A percentile compares a stretch with the other conserved stretches of the same genome.
Conservation (phyloP, 257 asterid genomes). For the Thymus mandschuricus region DNA sequence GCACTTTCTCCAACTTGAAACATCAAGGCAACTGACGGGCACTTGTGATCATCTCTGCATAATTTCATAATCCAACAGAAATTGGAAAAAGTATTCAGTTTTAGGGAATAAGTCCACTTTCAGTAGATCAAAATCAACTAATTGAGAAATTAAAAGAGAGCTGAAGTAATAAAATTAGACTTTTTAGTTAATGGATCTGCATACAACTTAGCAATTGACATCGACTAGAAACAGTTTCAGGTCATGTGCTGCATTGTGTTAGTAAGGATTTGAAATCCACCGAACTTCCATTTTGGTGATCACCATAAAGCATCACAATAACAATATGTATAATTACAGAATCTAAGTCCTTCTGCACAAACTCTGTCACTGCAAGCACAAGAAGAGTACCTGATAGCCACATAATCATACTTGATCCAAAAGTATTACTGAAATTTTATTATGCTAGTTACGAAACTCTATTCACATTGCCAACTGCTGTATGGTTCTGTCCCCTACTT, state of each 20-base stretch:
- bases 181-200: background rate
- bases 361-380: background rate
- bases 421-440: background rate
- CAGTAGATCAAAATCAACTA: slow-evolving; percentile 10
- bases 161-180: background rate
- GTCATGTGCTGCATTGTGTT: slow-evolving; percentile 7
- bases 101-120: slow-evolving; percentile 2
- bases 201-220: slow-evolving; percentile 11
- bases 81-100: slow-evolving; percentile 3
- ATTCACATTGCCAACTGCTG: background rate
- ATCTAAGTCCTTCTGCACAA: background rate
- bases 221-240: background rate
- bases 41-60: slow-evolving; percentile 63
- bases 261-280: background rate
- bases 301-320: background rate
- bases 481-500: background rate
- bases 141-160: background rate
- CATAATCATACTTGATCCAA: background rate
- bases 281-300: background rate
- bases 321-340: background rate
- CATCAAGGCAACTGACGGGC: slow-evolving; percentile 88
- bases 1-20: slow-evolving; percentile 88
- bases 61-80: slow-evolving; percentile 31
- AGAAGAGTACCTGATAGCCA: background rate
- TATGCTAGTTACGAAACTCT: background rate